Base-by-base conservation (phyloP, 2,329 filamentous ascomycete genomes). In the Thielaviopsis euricoi region DNA sequence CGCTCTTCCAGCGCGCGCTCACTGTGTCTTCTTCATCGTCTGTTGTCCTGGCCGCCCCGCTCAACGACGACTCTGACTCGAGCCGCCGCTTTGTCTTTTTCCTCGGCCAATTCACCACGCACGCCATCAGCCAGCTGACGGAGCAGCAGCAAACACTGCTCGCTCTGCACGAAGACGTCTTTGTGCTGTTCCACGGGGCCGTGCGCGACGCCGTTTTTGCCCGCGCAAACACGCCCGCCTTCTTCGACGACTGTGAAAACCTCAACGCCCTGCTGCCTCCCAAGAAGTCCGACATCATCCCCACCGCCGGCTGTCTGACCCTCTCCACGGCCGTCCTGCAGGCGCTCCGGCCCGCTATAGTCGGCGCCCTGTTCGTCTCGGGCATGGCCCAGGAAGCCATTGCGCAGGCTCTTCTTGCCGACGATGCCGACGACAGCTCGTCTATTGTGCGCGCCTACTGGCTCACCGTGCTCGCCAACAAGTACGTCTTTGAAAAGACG, bases 381-480 rank as follows among this genome's bases (percentile, higher is more conserved):
- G 69, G 67, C 2, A 63, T 72, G 46, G 70, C 67, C 0, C 69
- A 73, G 46, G 63, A 68, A 26, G 61, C 72, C 52, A 58, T 72
- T 22, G 51, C 52, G 23, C 58, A 61, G 17, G 55, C 52, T 6
- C 57, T 62, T 7, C 55, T 61, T 50, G 55, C 56, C 33, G 22
- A 37, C 50, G 19, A 51, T 40, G 21, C 33, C 55, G 60, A 15
- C 46, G 21, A 13, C 12, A 33, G 40, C 19, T 25, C 53, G 2
- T 43, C 58, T 12, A 29, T 51, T n/a, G 26, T 17, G 19, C 49
- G 54, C 23, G 53, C 58, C 53, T 63, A 48, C 56, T 65, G 76
- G 12, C 64, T 75, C 12, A 68, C 70, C 2, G 67, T 72, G 3
- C 62, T 76, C 26, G 68, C 72, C 53, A 76, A 77, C 63, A 77